Evolutionary conservation across 2,329 filamentous ascomycete species (phyloP), one percentile per base, ranked within the genome.

Genomic region (Aspergillus tubingensis): DNA sequence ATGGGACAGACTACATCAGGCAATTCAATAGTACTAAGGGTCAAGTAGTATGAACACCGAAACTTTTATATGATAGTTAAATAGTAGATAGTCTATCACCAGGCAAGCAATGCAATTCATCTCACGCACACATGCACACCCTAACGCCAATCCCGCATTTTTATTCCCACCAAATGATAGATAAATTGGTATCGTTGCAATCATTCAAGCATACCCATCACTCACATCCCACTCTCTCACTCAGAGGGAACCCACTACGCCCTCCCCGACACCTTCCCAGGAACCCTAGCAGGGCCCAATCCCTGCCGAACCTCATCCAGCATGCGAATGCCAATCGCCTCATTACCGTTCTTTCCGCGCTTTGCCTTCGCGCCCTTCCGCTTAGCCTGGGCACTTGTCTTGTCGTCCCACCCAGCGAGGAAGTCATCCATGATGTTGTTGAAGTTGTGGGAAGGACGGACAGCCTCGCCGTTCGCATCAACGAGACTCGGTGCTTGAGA

Each of bases 401-500:
- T 77, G 65, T 77, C 77, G 48, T 79, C 76, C 79, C 79, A 81
- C 36, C 82, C 87, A 8, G 88, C 90, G 25, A 98, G 79, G 78
- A 99, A 99, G 59, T 96, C 93, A 72, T 98, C 94, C 82, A 99
- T 87, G 73, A 98, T 92, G 62, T 82, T 85, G 73, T 96, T 89
- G 76, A 99, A 96, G 73, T 97, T 93, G 41, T 83, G 81, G 49
- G 92, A 83, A 39, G 91, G 80, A 8, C 88, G 85, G 0, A 88
- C 71, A n/a, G 72, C 70, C 21, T 70, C 67, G 39, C 74, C 75
- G 15, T 71, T 73, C 11, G 71, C 74, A 54, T 78, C 74, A 56
- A 78, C 68, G 43, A 80, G 70, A 58, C 89, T 72, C 78, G 84
- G 79, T 1, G 91, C 87, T 63, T 86, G 89, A 1, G 89, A 91